Percentiles rank a stretch among this genome's conserved stretches.
These are phyloP conservation scores for Hymenoscyphus fraxineus DNA, from an alignment of 2,329 filamentous ascomycete genomes.

Conservation along the genomic window DNA sequence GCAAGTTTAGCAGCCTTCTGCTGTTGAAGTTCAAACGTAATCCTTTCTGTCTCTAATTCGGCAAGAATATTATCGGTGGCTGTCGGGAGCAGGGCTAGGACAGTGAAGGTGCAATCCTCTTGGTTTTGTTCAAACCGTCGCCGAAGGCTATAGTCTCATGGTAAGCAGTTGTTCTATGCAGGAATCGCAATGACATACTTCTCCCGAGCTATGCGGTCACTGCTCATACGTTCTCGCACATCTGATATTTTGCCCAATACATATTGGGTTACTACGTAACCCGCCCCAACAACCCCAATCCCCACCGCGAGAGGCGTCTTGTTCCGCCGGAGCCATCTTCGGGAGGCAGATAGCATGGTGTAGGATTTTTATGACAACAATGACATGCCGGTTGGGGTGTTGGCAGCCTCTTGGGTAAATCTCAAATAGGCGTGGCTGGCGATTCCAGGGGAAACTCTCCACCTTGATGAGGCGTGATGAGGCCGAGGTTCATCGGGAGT, in stretches of 20 bases:
- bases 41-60: constrained; percentile 83
- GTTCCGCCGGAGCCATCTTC: constrained; percentile 90
- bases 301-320: constrained; percentile 85
- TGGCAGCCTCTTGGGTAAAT: background rate
- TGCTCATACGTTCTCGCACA: constrained; percentile 92
- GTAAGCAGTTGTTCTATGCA: constrained; percentile 16
- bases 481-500: constrained; percentile 5
- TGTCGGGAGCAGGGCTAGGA: constrained; percentile 90
- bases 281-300: constrained; percentile 79
- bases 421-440: constrained; percentile 1
- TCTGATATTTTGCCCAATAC: constrained; percentile 86
- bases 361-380: constrained; percentile 4
- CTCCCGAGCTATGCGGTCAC: constrained; percentile 91
- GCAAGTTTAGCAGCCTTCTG: constrained; percentile 75
- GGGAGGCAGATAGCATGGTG: constrained; percentile 65
- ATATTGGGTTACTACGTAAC: constrained; percentile 92
- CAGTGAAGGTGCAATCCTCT: constrained; percentile 96
- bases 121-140: constrained; percentile 98
- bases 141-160: constrained; percentile 61
- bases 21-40: constrained; percentile 90
- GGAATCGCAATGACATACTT: constrained; percentile 59
- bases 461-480: background rate
- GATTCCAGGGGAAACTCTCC: constrained; percentile 2
- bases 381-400: constrained; percentile 20
- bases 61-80: constrained; percentile 85